Evolutionary conservation across 1,284 basidiomycete genomes (phyloP).

Genomic region (Ganoderma leucocontextum): DNA sequence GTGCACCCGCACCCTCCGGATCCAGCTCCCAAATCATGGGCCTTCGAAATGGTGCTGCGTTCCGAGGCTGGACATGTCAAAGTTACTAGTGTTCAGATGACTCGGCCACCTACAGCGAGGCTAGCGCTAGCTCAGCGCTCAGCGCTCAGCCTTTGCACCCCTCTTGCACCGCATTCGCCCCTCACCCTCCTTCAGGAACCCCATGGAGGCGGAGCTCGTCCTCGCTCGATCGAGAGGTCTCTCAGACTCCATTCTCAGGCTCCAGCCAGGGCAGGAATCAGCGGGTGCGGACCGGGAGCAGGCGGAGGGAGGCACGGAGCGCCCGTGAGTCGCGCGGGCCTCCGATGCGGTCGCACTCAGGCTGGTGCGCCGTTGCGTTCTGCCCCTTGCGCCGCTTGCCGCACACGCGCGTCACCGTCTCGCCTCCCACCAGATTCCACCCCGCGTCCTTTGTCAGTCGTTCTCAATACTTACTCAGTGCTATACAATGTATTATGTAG

Average conservation of each 20-base stretch:
- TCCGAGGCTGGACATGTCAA: background rate
- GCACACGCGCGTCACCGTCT: background rate
- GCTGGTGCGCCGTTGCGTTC: no score
- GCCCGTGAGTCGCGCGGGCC: background rate
- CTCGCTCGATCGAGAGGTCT: background rate
- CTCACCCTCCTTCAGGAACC: background rate
- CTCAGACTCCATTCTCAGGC: background rate
- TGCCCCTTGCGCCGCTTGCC: background rate
- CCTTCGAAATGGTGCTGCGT: background rate
- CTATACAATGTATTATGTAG: background rate
- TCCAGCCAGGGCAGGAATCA: background rate
- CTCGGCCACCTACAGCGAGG: no score
- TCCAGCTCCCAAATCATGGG: no score
- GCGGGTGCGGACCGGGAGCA: background rate
- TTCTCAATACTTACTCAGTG: background rate
- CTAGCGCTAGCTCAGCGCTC: no score
- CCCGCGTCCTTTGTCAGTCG: constrained; percentile 2
- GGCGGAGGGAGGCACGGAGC: constrained; percentile 1
- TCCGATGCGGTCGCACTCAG: constrained; percentile 5
- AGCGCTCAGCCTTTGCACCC: no score
- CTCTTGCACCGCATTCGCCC: background rate
- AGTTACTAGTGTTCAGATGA: no score
- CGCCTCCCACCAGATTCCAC: no score
- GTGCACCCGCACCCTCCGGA: no score
- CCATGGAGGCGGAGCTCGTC: background rate